phyloP scores from a whole-genome alignment of 2,329 filamentous ascomycete genomes.

The Colletotrichum agaves region DNA sequence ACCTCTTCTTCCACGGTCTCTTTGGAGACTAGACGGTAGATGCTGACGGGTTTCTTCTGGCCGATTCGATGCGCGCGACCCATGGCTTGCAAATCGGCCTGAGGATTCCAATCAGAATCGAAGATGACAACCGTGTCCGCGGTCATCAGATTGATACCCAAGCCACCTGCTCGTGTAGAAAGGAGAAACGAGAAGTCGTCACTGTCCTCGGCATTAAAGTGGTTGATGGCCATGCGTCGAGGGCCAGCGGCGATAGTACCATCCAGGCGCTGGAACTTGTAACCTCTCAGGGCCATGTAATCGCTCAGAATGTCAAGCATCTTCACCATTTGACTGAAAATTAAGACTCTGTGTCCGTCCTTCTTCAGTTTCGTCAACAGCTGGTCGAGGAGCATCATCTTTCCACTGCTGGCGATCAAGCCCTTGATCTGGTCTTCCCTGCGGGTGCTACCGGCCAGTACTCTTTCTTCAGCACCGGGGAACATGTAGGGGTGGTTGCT shows the following conservation, averaged over 20 bases:
- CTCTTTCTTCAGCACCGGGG: slow-evolving; percentile 88
- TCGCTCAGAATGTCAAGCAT: slow-evolving; percentile 97
- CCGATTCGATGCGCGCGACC: slow-evolving; percentile 97
- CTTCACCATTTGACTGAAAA: slow-evolving; percentile 99
- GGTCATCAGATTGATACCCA: slow-evolving; percentile 99
- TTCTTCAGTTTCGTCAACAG: slow-evolving; percentile 93
- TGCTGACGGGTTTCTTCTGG: slow-evolving; percentile 94
- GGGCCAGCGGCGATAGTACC: slow-evolving; percentile 92
- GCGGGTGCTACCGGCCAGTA: slow-evolving; percentile 81
- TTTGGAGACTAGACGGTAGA: slow-evolving; percentile 96
- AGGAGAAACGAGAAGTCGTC: slow-evolving; percentile 96
- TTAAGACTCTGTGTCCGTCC: slow-evolving; percentile 94
- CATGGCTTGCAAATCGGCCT: slow-evolving; percentile 98
- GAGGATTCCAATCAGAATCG: slow-evolving; percentile 98
- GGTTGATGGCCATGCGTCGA: slow-evolving; percentile 93
- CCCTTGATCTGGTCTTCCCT: slow-evolving; percentile 93
- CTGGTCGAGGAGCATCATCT: slow-evolving; percentile 98
- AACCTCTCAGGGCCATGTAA: slow-evolving; percentile 91
- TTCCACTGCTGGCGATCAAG: slow-evolving; percentile 95
- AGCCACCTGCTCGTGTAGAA: slow-evolving; percentile 92
- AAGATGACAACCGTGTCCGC: slow-evolving; percentile 98
- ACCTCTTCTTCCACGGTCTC: slow-evolving; percentile 99
- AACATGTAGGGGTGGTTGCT: slow-evolving; percentile 99
- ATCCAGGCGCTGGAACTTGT: slow-evolving; percentile 93
- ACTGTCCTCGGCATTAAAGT: slow-evolving; percentile 97